Conservation (phyloP, 768 basidiomycete species). For the Auricularia auricula-judae region DNA sequence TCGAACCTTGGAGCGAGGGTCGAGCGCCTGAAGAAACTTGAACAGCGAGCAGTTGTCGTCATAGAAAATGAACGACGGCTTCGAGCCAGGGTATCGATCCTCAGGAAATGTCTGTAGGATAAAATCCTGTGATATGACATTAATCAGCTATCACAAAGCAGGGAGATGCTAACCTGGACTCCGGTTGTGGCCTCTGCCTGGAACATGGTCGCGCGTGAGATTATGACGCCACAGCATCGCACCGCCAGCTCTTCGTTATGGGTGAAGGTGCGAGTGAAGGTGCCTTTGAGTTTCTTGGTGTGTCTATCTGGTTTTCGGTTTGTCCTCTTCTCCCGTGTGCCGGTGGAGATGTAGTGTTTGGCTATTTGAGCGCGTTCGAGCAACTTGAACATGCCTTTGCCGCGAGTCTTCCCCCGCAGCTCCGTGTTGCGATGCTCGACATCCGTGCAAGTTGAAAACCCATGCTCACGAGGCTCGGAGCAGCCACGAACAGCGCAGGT, state of each 20-base stretch:
- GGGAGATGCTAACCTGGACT: slow-evolving; percentile 2
- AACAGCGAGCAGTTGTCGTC: slow-evolving; percentile 14
- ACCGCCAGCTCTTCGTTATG: slow-evolving; percentile 21
- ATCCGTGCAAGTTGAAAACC: neutral
- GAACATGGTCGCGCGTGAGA: slow-evolving; percentile 15
- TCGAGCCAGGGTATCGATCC: neutral
- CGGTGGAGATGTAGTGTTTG: neutral
- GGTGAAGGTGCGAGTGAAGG: neutral
- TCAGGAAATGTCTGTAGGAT: neutral
- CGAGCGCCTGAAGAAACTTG: slow-evolving; percentile 8
- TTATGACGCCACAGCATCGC: slow-evolving; percentile 13
- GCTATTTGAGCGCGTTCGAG: neutral
- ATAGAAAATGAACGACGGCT: slow-evolving; percentile 11
- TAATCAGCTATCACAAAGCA: neutral
- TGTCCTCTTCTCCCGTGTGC: neutral
- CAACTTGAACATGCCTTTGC: slow-evolving; percentile 2
- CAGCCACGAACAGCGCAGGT: neutral
- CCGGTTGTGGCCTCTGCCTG: slow-evolving; percentile 12
- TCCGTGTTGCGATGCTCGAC: neutral
- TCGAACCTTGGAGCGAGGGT: neutral
- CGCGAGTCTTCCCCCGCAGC: slow-evolving; percentile 3
- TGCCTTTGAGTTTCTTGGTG: neutral
- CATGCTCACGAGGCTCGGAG: neutral
- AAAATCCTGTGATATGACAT: neutral
- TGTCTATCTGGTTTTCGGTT: neutral